Conservation (phyloP, 768 basidiomycete species). For the Phaeotremella skinneri region DNA sequence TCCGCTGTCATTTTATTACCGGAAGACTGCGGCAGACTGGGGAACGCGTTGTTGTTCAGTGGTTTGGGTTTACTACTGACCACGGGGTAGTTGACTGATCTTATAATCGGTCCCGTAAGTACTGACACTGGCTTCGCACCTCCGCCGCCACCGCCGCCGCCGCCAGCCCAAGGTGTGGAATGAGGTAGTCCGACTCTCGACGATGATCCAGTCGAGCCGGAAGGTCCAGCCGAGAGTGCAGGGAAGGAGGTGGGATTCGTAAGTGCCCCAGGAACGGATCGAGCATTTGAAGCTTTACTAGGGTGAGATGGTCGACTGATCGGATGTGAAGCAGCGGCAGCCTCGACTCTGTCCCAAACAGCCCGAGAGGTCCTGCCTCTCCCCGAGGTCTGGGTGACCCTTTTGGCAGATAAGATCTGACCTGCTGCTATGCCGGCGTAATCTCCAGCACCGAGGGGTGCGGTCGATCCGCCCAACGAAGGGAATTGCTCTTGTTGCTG, state of each 20-base stretch:
- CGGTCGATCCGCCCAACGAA: slow-evolving; percentile 56
- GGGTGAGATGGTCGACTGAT: slow-evolving; percentile 24
- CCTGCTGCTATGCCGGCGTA: slow-evolving; percentile 80
- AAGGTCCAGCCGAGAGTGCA: slow-evolving; percentile 19
- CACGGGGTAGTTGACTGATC: slow-evolving; percentile 43
- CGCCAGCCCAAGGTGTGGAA: slow-evolving; percentile 43
- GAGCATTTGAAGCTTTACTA: slow-evolving; percentile 23
- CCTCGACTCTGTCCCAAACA: slow-evolving; percentile 83
- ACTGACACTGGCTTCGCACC: slow-evolving; percentile 29
- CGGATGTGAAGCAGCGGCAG: slow-evolving; percentile 60
- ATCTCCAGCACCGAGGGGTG: slow-evolving; percentile 51
- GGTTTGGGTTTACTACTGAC: slow-evolving; percentile 27
- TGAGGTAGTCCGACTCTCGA: slow-evolving; percentile 6
- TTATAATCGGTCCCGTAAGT: slow-evolving; percentile 34
- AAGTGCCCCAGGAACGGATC: slow-evolving; percentile 42
- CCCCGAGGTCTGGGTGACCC: slow-evolving; percentile 63
- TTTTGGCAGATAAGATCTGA: slow-evolving; percentile 78
- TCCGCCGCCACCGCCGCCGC: slow-evolving; percentile 21
- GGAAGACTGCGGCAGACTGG: slow-evolving; percentile 31
- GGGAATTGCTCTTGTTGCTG: slow-evolving; percentile 86
- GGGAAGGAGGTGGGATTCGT: slow-evolving; percentile 37
- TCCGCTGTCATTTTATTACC: slow-evolving; percentile 12
- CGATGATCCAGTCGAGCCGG: slow-evolving; percentile 1
- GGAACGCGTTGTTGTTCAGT: slow-evolving; percentile 40
- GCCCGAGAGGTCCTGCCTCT: slow-evolving; percentile 59